Evolutionary conservation across 805 yeast genomes (phyloP).

Genomic region (Metschnikowia koreensis): DNA sequence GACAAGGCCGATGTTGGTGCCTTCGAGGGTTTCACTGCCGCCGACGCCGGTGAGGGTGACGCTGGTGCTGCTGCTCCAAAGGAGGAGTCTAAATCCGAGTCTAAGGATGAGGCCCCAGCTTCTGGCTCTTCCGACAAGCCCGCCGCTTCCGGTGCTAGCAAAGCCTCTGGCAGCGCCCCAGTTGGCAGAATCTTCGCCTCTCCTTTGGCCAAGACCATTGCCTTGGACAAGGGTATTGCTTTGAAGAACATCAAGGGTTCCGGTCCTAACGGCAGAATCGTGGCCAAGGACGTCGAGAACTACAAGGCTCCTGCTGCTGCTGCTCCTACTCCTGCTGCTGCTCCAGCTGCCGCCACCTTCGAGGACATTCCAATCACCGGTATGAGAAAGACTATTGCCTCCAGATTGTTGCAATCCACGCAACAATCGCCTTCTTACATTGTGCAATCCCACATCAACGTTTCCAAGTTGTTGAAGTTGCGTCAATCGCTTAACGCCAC

Average conservation of each 20-base stretch:
- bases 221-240: conserved; percentile 87
- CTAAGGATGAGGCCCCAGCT: conserved; percentile 25
- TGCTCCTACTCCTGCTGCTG: conserved; percentile 41
- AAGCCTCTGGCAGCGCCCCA: conserved; percentile 38
- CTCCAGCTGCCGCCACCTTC: conserved; percentile 57
- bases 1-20: conserved; percentile 81
- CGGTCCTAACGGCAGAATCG: conserved; percentile 94
- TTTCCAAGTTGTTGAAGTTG: conserved; percentile 84
- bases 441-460: conserved; percentile 83
- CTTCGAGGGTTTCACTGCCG: conserved; percentile 79
- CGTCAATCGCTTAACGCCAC: conserved; percentile 85
- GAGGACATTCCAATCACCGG: conserved; percentile 82
- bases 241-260: conserved; percentile 83
- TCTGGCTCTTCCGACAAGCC: conserved; percentile 26
- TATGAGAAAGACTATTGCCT: conserved; percentile 93
- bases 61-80: conserved; percentile 47
- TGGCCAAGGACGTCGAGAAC: conserved; percentile 84
- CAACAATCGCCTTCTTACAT: conserved; percentile 88
- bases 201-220: conserved; percentile 90
- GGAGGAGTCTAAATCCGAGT: conserved; percentile 27
- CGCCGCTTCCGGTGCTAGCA: conserved; percentile 29
- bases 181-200: conserved; percentile 84
- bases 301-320: conserved; percentile 48
- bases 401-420: conserved; percentile 83
- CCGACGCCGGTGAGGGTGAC: conserved; percentile 64